Conservation (phyloP, 352 stramenopile species). For the Phytophthora pinifolia region DNA sequence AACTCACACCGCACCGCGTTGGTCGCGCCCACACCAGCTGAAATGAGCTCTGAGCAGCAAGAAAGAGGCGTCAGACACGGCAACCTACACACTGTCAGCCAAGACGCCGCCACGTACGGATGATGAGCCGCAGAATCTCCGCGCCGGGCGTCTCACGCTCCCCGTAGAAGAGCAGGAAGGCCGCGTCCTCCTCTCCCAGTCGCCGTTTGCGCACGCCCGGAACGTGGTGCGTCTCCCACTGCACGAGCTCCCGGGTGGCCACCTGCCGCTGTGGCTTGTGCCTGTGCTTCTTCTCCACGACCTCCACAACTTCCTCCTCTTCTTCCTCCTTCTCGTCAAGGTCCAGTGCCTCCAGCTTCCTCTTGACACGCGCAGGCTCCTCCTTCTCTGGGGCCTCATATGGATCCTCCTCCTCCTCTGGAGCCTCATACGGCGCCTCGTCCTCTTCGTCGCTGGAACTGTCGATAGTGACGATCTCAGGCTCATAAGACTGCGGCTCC, state of each 20-base stretch:
- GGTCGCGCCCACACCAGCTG: constrained; percentile 33
- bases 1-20: constrained; percentile 32
- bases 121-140: constrained; percentile 49
- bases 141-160: constrained; percentile 48
- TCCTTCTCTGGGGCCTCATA: constrained; percentile 11
- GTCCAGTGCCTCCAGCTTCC: constrained; percentile 24
- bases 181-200: constrained; percentile 65
- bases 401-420: constrained; percentile 26
- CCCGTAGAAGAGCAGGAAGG: constrained; percentile 71
- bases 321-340: constrained; percentile 33
- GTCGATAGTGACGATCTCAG: constrained; percentile 37
- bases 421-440: background rate
- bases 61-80: constrained; percentile 2
- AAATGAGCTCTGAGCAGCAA: constrained; percentile 48
- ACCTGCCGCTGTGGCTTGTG: constrained; percentile 15
- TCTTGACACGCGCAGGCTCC: constrained; percentile 26
- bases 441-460: constrained; percentile 30
- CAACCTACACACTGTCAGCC: constrained; percentile 5
- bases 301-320: constrained; percentile 13
- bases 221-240: constrained; percentile 16
- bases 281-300: constrained; percentile 18
- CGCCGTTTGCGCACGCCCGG: constrained; percentile 28
- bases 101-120: constrained; percentile 42
- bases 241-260: constrained; percentile 4
- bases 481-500: constrained; percentile 3